Base-by-base conservation (phyloP, 306 rosid species). In the Gynostemma pentaphyllum region DNA sequence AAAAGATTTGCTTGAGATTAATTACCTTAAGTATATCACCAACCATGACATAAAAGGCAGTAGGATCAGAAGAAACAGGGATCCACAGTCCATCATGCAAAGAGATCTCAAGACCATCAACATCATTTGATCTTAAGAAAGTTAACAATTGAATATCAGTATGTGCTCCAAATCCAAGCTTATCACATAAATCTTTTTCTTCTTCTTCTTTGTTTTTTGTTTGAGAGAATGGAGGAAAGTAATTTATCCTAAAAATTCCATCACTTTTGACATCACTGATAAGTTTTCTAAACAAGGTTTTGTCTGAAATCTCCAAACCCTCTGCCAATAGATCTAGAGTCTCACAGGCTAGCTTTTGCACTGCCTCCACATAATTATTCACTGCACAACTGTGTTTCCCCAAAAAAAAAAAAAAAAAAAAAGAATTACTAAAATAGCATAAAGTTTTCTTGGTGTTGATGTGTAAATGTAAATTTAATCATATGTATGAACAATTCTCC, bases 111-210 rank as follows among this genome's bases (percentile, higher is more conserved):
- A 92, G 95, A 45, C 98, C 98, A 7, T 62, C 90, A 0, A 86
- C 96, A 54, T 86, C 74, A 70, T 92, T 92, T 70, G 98, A 86
- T 47, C 94, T 69, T 15, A 92, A 64, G 81, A 92, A 72, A 29
- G 98, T 88, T 54, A 92, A 66, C 86, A 92, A 84, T 85, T 92
- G 98, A 79, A 96, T 96, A 80, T 92, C 98, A 45, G 95, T 83
- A 79, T 92, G 98, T 77, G 88, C 98, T 34, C 98, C 96, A 52
- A 92, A 92, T 0, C 98, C 98, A 30, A 92, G 54, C 34, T 46
- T 45, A 30, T 29, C 74, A 5, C n/a, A n/a, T n/a, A n/a, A n/a
- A n/a, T n/a, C n/a, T 46, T 50, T 5, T 19, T 32, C 5, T 18
- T 42, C 12, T 24, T 54, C n/a, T 62, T 54, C n/a, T 67, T 5